Evolutionary conservation across 306 rosid species (phyloP), one percentile per base, ranked within the genome.

Genomic region (Nissolia schottii): DNA sequence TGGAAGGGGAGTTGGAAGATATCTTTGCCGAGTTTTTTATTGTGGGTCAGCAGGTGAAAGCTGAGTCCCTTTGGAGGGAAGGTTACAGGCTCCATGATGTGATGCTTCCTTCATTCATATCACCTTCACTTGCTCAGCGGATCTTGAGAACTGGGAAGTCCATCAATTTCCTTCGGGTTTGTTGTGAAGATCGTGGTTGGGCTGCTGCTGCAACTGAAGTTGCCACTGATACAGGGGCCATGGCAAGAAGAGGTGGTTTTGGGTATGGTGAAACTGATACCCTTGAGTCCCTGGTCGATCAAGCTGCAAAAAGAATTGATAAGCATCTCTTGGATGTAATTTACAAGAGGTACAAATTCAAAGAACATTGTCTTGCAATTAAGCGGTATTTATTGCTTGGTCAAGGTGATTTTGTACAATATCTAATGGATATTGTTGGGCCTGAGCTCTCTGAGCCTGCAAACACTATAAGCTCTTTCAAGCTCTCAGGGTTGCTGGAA

Each of bases 401-500:
- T 54, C 96, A 94, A 74, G 99, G 99, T 63, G 99, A 94, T 82
- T 94, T 94, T 83, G 99, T 94, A 74, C 99, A 88, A 77, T 94
- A 88, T 83, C 84, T 94, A 48, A 89, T 94, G 96, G 99, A 94
- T 77, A 89, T 91, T 58, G 96, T 94, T 71, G 96, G 99, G 56
- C 96, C 99, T 13, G 96, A 91, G 61, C 99, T 94, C 68, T 94
- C 97, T 49, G 96, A 86, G 79, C 97, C 97, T 10, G 99, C 97
- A 60, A 89, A 91, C 76, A 84, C 97, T 16, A 88, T 94, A 67
- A 94, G 99, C 84, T 86, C 96, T 50, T 94, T 94, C 66, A 93
- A 91, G 80, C 88, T 94, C 6, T 87, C 99, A 11, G 96, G 99
- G 49, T 80, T 91, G 79, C 84, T 94, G 69, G 97, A 94, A 82